A percentile compares a stretch with the other conserved stretches of the same genome.
These are phyloP conservation scores for Camelina laxa DNA, from an alignment of 345 rosid species.

Conservation along the genomic window DNA sequence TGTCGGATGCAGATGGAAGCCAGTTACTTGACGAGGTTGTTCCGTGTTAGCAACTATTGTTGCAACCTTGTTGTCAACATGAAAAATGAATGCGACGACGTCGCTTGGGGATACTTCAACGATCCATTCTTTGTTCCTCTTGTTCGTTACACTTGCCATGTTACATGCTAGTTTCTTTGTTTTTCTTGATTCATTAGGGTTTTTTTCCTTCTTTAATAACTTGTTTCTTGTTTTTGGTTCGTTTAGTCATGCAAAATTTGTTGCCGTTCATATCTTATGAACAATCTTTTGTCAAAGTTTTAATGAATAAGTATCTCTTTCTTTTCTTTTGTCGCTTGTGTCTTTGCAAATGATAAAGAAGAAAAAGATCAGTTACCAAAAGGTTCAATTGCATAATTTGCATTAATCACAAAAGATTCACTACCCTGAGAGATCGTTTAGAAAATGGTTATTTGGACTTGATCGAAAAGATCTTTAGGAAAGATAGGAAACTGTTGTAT, in stretches of 20 bases:
- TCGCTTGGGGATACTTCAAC: conserved; percentile 29
- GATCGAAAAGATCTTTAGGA: not conserved
- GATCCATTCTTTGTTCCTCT: conserved; percentile 45
- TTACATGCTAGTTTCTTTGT: not conserved
- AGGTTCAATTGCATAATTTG: not conserved
- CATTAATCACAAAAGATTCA: not conserved
- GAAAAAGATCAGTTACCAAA: not conserved
- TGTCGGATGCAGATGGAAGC: conserved; percentile 21
- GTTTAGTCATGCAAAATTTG: conserved; percentile 35
- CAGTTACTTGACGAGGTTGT: conserved; percentile 20
- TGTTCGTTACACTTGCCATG: conserved; percentile 41
- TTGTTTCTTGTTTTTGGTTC: conserved; percentile 4
- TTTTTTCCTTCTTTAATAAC: not conserved
- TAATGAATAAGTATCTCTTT: conserved; percentile 7
- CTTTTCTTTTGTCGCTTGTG: not conserved
- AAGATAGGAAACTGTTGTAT: not conserved
- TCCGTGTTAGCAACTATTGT: conserved; percentile 32
- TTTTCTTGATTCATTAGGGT: not conserved
- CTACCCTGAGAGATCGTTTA: not conserved
- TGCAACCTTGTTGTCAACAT: conserved; percentile 36
- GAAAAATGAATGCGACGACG: conserved; percentile 34
- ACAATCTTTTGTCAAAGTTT: conserved; percentile 18
- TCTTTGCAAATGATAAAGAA: not conserved
- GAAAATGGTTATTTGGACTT: not conserved
- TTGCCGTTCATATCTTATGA: conserved; percentile 17